These are phyloP conservation scores for Rhizopogon rudus DNA, from an alignment of 768 basidiomycete genomes.

Conservation along the genomic window DNA sequence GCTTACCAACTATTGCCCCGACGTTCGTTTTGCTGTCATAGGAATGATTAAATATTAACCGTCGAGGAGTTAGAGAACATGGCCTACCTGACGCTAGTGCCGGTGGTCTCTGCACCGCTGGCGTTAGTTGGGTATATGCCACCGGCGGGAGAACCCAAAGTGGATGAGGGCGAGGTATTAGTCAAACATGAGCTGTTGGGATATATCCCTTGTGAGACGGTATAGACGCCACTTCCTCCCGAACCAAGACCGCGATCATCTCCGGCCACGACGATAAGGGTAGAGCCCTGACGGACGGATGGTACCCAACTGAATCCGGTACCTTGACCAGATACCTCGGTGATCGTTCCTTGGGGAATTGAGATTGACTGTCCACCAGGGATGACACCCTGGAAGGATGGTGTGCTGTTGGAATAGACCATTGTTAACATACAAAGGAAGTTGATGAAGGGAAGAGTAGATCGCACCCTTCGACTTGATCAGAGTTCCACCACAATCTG, in stretches of 20 bases:
- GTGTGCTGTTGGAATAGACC: conserved; percentile 32
- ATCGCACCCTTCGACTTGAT: conserved; percentile 49
- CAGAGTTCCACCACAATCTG: conserved; percentile 61
- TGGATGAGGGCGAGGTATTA: conserved; percentile 65
- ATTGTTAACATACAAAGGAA: not conserved
- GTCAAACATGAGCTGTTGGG: conserved; percentile 54
- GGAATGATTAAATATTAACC: not conserved
- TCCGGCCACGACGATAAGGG: conserved; percentile 60
- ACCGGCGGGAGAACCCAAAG: conserved; percentile 71
- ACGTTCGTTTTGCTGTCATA: conserved; percentile 29
- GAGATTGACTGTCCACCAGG: conserved; percentile 76
- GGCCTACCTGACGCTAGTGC: conserved; percentile 22
- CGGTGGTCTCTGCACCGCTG: conserved; percentile 28
- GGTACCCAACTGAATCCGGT: conserved; percentile 71
- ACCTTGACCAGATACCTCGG: conserved; percentile 39
- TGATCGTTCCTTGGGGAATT: conserved; percentile 48
- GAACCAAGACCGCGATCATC: conserved; percentile 63
- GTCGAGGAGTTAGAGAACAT: not conserved
- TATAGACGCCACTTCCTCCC: conserved; percentile 58
- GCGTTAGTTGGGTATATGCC: conserved; percentile 61
- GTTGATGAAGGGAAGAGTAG: not conserved
- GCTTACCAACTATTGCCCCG: conserved; percentile 48
- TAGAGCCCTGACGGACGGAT: conserved; percentile 57
- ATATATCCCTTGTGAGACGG: conserved; percentile 47
- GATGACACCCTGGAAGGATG: conserved; percentile 67